A percentile compares a stretch with the other conserved stretches of the same genome.
Evolutionary conservation across 371 early-diverging fungal genomes (phyloP).

Genomic region (Spraguea lophii): DNA sequence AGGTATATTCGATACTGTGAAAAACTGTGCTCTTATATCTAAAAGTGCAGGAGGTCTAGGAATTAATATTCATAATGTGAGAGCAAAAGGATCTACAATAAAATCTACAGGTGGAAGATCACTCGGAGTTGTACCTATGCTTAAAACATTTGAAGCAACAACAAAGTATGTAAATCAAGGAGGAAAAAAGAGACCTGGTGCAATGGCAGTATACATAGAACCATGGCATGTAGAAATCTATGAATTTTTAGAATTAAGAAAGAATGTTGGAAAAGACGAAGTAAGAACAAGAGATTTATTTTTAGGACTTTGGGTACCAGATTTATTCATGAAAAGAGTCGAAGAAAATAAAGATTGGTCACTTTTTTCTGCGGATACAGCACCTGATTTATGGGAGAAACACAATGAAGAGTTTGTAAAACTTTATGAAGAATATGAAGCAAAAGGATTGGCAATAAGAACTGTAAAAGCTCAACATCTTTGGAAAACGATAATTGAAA

Average conservation of each 20-base stretch:
- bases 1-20: conserved; percentile 88
- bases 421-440: conserved; percentile 70
- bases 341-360: conserved; percentile 77
- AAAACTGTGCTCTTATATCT: conserved; percentile 81
- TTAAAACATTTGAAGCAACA: conserved; percentile 87
- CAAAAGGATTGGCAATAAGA: conserved; percentile 58
- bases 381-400: conserved; percentile 64
- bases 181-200: conserved; percentile 92
- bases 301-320: conserved; percentile 91
- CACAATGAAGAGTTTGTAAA: conserved; percentile 80
- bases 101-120: conserved; percentile 87
- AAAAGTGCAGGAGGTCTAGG: conserved; percentile 96
- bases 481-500: conserved; percentile 86
- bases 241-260: conserved; percentile 82
- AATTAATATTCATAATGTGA: conserved; percentile 69
- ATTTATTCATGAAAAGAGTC: conserved; percentile 93
- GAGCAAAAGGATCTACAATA: conserved; percentile 76
- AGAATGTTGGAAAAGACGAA: conserved; percentile 95
- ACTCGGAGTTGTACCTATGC: conserved; percentile 89
- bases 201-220: conserved; percentile 91
- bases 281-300: conserved; percentile 83
- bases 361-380: conserved; percentile 85
- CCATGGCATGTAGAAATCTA: conserved; percentile 97
- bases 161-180: conserved; percentile 95
- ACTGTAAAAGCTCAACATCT: conserved; percentile 81